A percentile compares a stretch with the other conserved stretches of the same genome.
Evolutionary conservation across 768 basidiomycete species (phyloP).

Genomic region (Sporobolomyces roseus): DNA sequence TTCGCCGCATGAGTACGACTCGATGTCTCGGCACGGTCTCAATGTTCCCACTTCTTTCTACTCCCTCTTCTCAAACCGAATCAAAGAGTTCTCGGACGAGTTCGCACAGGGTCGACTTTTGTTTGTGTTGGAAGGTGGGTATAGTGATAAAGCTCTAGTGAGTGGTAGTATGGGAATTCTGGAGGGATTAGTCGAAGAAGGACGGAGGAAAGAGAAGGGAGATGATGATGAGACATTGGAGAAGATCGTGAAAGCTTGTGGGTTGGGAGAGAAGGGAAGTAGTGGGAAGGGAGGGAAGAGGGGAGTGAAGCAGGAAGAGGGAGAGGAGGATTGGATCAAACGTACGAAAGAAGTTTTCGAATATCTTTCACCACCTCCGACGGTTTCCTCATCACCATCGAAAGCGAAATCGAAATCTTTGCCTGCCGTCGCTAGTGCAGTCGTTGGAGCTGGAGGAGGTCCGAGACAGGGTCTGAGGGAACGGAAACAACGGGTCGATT

Average conservation of each 20-base stretch:
- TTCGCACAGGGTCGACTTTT: constrained; percentile 69
- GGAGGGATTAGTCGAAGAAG: constrained; percentile 55
- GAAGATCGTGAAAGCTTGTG: neutral
- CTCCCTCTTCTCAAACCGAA: constrained; percentile 72
- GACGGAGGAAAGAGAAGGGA: neutral
- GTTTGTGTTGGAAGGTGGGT: constrained; percentile 91
- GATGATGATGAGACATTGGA: constrained; percentile 2
- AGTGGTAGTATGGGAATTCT: constrained; percentile 81
- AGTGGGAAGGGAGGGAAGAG: neutral
- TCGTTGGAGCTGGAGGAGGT: neutral
- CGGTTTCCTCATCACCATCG: neutral
- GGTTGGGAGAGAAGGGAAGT: neutral
- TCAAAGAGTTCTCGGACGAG: constrained; percentile 60
- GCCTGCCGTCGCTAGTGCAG: neutral
- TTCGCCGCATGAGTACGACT: constrained; percentile 79
- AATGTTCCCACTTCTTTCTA: constrained; percentile 84
- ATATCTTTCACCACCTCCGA: constrained; percentile 11
- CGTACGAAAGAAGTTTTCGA: constrained; percentile 32
- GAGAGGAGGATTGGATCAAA: constrained; percentile 10
- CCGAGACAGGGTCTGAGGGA: constrained; percentile 28
- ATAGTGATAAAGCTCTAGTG: constrained; percentile 79
- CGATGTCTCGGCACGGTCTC: constrained; percentile 89
- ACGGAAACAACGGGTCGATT: constrained; percentile 4
- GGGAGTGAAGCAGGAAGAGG: neutral
- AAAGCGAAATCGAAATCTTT: neutral